A percentile compares a stretch with the other conserved stretches of the same genome.
Evolutionary conservation across 441 rosid species (phyloP).

Genomic region (Syzygium syzygioides): DNA sequence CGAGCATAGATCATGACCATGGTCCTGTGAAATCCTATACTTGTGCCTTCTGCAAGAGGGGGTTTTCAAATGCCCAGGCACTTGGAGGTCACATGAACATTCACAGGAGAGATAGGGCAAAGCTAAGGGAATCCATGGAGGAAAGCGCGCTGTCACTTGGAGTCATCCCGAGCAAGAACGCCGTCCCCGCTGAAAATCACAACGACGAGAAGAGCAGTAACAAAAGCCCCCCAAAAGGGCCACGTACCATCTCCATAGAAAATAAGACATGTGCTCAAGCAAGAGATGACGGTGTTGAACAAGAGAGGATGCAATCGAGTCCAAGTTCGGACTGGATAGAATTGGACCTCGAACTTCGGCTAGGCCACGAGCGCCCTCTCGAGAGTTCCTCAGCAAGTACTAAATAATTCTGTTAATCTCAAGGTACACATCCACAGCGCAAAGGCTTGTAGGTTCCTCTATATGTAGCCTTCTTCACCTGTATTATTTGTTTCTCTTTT

Average conservation of each 20-base stretch:
- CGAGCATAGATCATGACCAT: neutral
- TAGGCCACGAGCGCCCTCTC: constrained; percentile 25
- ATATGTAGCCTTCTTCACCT: neutral
- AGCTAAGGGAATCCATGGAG: constrained; percentile 20
- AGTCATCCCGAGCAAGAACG: neutral
- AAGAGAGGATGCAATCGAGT: neutral
- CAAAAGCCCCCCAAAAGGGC: neutral
- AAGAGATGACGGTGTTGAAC: neutral
- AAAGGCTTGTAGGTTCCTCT: neutral
- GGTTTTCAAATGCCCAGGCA: constrained; percentile 37
- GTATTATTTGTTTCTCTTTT: neutral
- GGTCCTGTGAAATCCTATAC: constrained; percentile 12
- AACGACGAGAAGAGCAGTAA: neutral
- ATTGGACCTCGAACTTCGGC: constrained; percentile 36
- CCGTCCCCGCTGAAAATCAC: constrained; percentile 5
- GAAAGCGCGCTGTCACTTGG: constrained; percentile 18
- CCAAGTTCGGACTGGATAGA: neutral
- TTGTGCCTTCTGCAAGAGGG: constrained; percentile 32
- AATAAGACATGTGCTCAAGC: neutral
- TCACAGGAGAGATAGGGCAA: constrained; percentile 38
- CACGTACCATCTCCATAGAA: neutral
- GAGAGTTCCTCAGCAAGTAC: neutral
- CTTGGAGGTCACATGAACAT: constrained; percentile 44
- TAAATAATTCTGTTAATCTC: constrained; percentile 9
- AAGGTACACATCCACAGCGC: neutral